Evolutionary conservation across 257 asterid species (phyloP), one percentile per base, ranked within the genome.

Genomic region (Capsicum baccatum): DNA sequence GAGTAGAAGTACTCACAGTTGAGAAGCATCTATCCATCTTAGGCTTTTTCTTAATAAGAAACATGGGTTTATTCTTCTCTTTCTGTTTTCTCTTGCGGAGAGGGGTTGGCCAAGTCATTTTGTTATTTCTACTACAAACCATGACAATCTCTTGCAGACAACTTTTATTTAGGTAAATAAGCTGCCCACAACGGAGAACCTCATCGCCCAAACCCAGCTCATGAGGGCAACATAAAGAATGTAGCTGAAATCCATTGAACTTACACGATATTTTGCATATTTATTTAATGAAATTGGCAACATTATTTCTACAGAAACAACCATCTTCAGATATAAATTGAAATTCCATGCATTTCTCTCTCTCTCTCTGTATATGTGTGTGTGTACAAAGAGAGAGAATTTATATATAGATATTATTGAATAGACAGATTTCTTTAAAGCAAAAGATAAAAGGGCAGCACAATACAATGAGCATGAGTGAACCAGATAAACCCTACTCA

Each of bases 401-500:
- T 13, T 9, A 26, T 54, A 78, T 52, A 52, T 26, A 52, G 63
- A 52, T 8, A 33, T 50, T 15, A 74, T 8, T 8, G 50, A 54
- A 26, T 54, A 54, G 82, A 54, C 64, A 78, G n/a, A 78, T 52
- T 26, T 78, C 33, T 26, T 78, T 78, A 33, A 54, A 33, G 82
- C 81, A 33, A 78, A 74, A 48, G 55, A 78, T 14, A 37, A 17
- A 17, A 78, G 26, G 50, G 81, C 48, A 76, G 26, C 50, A 21
- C 6, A 54, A 78, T 54, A 78, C 15, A 78, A 78, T 33, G 50
- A 78, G 82, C 64, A 54, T 78, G 64, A 8, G 82, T 54, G 64
- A 78, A 78, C 81, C 50, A 78, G 63, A 35, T 78, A 48, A 78
- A 78, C 50, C 42, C 39, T 56, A 91, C 93, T 86, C 87, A 94